Base-by-base conservation (phyloP, 768 basidiomycete species). In the Pleurotus ostreatus region DNA sequence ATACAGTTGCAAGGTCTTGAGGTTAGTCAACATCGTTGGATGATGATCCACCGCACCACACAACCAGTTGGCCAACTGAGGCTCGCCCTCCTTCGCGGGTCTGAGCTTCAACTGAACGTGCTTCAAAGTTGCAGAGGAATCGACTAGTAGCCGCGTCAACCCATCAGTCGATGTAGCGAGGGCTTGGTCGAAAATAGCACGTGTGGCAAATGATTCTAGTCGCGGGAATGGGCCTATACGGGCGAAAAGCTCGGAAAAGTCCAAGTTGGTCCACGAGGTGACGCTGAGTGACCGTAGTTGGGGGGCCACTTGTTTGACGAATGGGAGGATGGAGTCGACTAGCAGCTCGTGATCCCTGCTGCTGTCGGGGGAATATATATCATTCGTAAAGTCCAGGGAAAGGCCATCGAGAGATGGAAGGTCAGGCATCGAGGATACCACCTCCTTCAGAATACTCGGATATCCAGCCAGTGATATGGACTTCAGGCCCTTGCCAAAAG, bases 191-290 rank as follows among this genome's bases (percentile, higher is more conserved):
- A 78, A 79, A 7, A 74, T 67, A 39, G 72, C 70, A 7, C 74
- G 71, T 22, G 78, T 60, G 41, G 67, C 67, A 45, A 77, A 66
- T 23, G 62, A 54, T 25, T 63, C 55, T 22, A 81, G 65, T 5
- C 46, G 53, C 5, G 75, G 73, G 47, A 76, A 75, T 8, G 55
- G 26, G 4, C 60, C 62, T 13, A 78, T 58, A 22, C 62, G 55
- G 23, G 63, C 41, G 62, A 80, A 77, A 49, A 79, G 70, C 1
- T 59, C 46, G 3, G 78, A 77, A 13, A 81, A 65, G 55, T 79
- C 75, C 5, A 73, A 57, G 0, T 69, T 65, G 2, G 71, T 68
- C 73, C 72, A 77, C 2, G 75, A 78, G 64, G 71, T 72, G 8
- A 79, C 59, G 37, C 63, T 69, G 45, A 81, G 59, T 1, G 63